Conservation (phyloP, 768 basidiomycete genomes). For the Sporobolomyces roseus region DNA sequence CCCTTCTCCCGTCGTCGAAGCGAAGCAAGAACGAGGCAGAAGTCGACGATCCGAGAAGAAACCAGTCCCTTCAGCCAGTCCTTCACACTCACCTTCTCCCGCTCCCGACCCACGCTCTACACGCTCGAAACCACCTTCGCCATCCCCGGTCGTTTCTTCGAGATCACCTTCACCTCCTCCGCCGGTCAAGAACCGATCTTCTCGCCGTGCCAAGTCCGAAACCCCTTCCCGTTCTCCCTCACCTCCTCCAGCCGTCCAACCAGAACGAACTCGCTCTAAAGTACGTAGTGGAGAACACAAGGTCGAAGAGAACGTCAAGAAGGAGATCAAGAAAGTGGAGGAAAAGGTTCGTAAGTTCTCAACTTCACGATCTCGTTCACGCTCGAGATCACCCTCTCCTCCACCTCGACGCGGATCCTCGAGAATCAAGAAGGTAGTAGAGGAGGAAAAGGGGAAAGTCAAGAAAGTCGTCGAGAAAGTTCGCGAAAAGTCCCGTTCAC, state of each 20-base stretch:
- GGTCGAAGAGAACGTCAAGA: too few relatives aligned
- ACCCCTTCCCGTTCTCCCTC: too few relatives aligned
- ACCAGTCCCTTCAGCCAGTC: background rate
- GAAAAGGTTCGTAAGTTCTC: too few relatives aligned
- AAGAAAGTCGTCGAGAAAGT: background rate
- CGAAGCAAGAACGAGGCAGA: slow-evolving; percentile 8
- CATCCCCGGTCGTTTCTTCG: background rate
- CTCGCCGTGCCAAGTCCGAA: too few relatives aligned
- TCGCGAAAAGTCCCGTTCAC: background rate
- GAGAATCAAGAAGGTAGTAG: too few relatives aligned
- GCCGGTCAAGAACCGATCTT: too few relatives aligned
- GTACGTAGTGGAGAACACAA: too few relatives aligned
- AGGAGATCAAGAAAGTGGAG: too few relatives aligned
- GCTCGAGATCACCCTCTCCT: background rate
- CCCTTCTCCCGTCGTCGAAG: background rate
- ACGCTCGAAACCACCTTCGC: background rate
- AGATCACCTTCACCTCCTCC: slow-evolving; percentile 8
- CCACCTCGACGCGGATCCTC: background rate
- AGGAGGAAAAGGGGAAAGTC: background rate
- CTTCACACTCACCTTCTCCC: slow-evolving; percentile 8
- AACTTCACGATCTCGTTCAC: too few relatives aligned
- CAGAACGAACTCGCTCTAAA: background rate
- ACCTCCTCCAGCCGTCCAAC: background rate
- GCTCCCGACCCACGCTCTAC: slow-evolving; percentile 9
- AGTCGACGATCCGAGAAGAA: slow-evolving; percentile 2